Percentiles rank a stretch among this genome's conserved stretches.
Conservation (phyloP, 371 early-diverging fungal genomes). For the Sporodiniella umbellata region DNA sequence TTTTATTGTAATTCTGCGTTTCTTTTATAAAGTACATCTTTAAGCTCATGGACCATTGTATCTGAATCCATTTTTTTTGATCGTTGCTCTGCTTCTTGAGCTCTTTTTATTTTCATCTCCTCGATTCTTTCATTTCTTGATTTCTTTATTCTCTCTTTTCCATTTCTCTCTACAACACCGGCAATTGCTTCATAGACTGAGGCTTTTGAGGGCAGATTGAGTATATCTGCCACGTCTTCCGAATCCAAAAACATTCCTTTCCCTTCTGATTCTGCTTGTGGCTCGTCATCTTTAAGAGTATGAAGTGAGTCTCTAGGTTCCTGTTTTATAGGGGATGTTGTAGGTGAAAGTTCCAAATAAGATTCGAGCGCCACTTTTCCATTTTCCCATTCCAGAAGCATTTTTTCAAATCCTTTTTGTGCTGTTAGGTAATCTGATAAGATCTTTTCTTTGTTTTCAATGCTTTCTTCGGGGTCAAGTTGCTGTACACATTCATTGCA, state of each 20-base stretch:
- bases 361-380: conserved; percentile 31
- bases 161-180: conserved; percentile 32
- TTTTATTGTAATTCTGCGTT: conserved; percentile 27
- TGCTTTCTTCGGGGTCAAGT: conserved; percentile 12
- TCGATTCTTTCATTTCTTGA: conserved; percentile 60
- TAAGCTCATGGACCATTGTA: conserved; percentile 64
- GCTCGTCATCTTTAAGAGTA: conserved; percentile 1
- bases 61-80: conserved; percentile 34
- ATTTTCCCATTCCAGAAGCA: conserved; percentile 41
- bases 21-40: conserved; percentile 55
- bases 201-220: conserved; percentile 40
- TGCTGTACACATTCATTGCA: conserved; percentile 45
- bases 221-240: conserved; percentile 32
- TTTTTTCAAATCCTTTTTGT: conserved; percentile 32
- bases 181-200: conserved; percentile 46
- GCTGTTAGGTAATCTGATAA: conserved; percentile 36
- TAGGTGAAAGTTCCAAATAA: conserved; percentile 23
- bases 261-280: conserved; percentile 21
- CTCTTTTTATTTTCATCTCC: conserved; percentile 48
- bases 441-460: conserved; percentile 19
- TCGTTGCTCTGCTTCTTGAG: conserved; percentile 40
- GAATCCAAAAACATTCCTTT: conserved; percentile 23
- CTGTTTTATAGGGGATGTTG: not conserved
- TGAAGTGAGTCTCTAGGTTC: not conserved
- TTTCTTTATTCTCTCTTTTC: conserved; percentile 33